Evolutionary conservation across 805 yeast species (phyloP), one percentile per base, ranked within the genome.

Genomic region (Schizosaccharomyces cryophilus): DNA sequence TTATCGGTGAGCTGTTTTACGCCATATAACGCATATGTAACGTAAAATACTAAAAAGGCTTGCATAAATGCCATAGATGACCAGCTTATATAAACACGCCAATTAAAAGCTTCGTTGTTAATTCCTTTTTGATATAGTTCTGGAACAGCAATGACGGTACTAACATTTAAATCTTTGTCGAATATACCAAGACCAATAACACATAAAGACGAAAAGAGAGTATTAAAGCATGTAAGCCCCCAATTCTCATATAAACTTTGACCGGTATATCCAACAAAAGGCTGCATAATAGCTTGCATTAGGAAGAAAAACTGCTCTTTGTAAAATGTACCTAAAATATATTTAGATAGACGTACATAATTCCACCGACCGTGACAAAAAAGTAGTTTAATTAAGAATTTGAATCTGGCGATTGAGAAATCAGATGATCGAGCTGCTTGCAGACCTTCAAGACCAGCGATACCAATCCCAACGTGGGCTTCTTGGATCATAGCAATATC

Each of bases 401-500:
- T 75, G 73, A 93, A 93, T 69, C 93, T 98, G 0, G 94, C 99
- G 69, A 93, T 85, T 1, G 97, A 83, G 68, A 87, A 93, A 71
- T 93, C 99, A 0, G 96, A 83, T 0, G 95, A 78, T 66, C 98
- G 76, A 0, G 98, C 95, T 0, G 98, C 98, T 68, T 93, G 98
- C 54, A 93, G 73, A 1, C 98, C 98, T 72, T 93, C 98, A 66
- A 84, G 85, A 45, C 98, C 99, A 0, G 97, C 89, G 61, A 93
- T 93, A 35, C 98, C 98, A 64, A 93, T 80, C 35, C 99, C 99
- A 62, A 93, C 87, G 71, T 93, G 97, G 0, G 99, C 99, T 68
- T 94, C 84, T 73, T 93, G 96, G 64, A 93, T 93, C 99, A 93
- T 93, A 0, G 99, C 97, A 69, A 93, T 89, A 71, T 93, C 99